Conservation (phyloP, 441 rosid species). For the Populus tomentosa region DNA sequence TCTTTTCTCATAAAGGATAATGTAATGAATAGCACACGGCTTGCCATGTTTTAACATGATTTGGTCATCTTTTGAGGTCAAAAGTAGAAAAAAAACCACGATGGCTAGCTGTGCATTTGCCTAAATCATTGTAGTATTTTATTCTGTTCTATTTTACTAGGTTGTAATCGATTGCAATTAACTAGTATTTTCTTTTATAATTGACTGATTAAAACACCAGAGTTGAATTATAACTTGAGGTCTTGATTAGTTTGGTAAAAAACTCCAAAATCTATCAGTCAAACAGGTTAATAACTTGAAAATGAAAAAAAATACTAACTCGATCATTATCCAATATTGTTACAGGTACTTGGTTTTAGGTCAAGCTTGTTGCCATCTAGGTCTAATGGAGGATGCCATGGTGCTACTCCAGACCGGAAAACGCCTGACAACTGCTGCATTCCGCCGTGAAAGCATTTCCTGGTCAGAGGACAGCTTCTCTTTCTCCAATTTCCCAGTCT, state of each 20-base stretch:
- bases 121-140: neutral
- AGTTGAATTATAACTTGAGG: neutral
- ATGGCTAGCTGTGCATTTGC: slow-evolving; percentile 1
- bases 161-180: neutral
- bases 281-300: neutral
- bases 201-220: neutral
- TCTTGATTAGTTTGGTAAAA: neutral
- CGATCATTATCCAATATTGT: neutral
- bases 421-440: slow-evolving; percentile 81
- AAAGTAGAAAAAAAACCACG: neutral
- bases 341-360: slow-evolving; percentile 82
- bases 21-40: neutral
- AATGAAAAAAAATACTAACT: neutral
- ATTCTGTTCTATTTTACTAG: neutral
- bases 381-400: slow-evolving; percentile 96
- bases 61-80: neutral
- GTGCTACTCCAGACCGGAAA: slow-evolving; percentile 93
- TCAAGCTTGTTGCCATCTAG: slow-evolving; percentile 89
- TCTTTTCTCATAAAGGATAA: neutral
- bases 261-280: neutral
- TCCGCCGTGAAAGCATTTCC: slow-evolving; percentile 83
- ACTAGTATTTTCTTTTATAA: neutral
- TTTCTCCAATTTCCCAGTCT: slow-evolving; percentile 34
- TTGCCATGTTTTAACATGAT: neutral
- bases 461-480: slow-evolving; percentile 89